phyloP scores from a whole-genome alignment of 2,329 filamentous ascomycete species.

The Pestalotiopsis sp. region DNA sequence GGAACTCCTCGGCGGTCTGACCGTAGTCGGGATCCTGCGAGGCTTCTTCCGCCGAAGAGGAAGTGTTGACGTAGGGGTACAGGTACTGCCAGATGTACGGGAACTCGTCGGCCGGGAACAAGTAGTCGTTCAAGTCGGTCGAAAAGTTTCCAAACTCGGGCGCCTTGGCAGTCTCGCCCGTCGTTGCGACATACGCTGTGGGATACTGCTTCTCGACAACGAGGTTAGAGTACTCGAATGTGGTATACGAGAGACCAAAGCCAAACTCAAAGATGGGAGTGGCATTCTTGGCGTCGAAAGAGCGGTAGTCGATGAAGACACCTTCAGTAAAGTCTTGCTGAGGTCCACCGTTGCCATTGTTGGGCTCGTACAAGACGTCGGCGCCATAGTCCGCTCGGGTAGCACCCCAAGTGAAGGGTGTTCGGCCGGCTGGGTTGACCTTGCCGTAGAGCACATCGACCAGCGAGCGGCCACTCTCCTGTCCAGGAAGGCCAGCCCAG shows the following conservation, averaged over 20 bases:
- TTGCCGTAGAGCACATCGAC: slow-evolving; percentile 82
- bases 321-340: slow-evolving; percentile 78
- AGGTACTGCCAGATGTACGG: slow-evolving; percentile 57
- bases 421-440: slow-evolving; percentile 74
- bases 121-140: slow-evolving; percentile 64
- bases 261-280: slow-evolving; percentile 81
- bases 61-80: slow-evolving; percentile 72
- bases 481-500: slow-evolving; percentile 80
- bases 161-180: slow-evolving; percentile 63
- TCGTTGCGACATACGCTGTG: slow-evolving; percentile 57
- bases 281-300: slow-evolving; percentile 68
- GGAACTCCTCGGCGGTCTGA: slow-evolving; percentile 54
- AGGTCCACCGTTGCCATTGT: slow-evolving; percentile 66
- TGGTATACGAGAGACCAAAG: slow-evolving; percentile 79
- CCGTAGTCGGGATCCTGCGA: slow-evolving; percentile 64
- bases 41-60: slow-evolving; percentile 55
- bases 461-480: slow-evolving; percentile 80
- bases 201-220: slow-evolving; percentile 53
- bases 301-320: slow-evolving; percentile 79
- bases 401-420: slow-evolving; percentile 79
- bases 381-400: slow-evolving; percentile 69
- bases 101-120: slow-evolving; percentile 62
- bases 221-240: slow-evolving; percentile 73
- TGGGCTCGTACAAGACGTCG: slow-evolving; percentile 67
- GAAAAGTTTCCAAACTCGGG: slow-evolving; percentile 66